Evolutionary conservation across 768 basidiomycete species (phyloP), one percentile per base, ranked within the genome.

Genomic region (Tremella mesenterica): DNA sequence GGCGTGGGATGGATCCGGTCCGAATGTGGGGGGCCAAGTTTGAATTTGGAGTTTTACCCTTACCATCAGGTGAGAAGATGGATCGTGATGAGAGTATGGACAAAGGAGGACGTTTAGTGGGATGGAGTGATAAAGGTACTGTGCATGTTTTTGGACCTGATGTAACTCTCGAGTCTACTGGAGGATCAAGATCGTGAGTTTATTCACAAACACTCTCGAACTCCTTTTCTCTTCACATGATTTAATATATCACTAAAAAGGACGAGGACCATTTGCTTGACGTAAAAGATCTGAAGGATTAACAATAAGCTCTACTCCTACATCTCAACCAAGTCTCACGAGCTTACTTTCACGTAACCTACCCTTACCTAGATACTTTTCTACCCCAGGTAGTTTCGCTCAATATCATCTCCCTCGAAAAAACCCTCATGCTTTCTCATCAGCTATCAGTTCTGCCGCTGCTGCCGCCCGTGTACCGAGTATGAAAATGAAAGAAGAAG

Each of bases 81-180:
- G 52, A 55, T 36, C 41, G 59, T 27, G 50, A 54, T n/a, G 56
- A 53, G 33, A 25, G 44, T 38, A 30, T 60, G 10, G 52, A 55
- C 18, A 58, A 58, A 47, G 66, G 63, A 6, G 58, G 62, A 1
- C 48, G 59, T 39, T 52, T 75, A 4, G 68, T 65, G 3, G 70
- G 60, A 13, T 73, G 73, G 73, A 73, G 72, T 45, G 73, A 75
- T 57, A 75, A 75, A 50, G 73, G 73, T 3, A 75, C 72, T 13
- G 56, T 75, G 8, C 73, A 75, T 55, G 63, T 73, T n/a, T 70
- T 71, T 66, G 56, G 52, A n/a, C 34, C 53, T 41, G 54, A 38
- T 34, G 25, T 26, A 39, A 52, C 33, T 7, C 27, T 29, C 41
- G 43, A 27, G 8, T 41, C 14, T 14, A 23, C 38, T 14, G 23